These are phyloP conservation scores for Lodderomyces parapsilosis DNA, from an alignment of 1,139 yeast species.

Conservation along the genomic window DNA sequence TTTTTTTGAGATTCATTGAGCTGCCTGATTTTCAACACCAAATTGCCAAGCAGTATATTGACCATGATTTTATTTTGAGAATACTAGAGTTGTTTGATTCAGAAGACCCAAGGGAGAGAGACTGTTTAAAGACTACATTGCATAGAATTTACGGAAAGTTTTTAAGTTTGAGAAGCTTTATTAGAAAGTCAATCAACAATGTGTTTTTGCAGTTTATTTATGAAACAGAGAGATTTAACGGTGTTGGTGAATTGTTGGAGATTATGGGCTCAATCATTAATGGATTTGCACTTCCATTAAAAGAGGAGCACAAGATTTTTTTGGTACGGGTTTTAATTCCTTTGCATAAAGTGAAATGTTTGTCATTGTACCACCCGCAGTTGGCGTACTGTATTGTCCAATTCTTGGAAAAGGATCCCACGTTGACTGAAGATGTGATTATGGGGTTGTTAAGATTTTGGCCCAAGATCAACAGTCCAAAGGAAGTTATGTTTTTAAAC, in stretches of 20 bases:
- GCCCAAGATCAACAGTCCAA: constrained; percentile 96
- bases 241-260: constrained; percentile 91
- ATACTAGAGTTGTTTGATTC: constrained; percentile 88
- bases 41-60: constrained; percentile 89
- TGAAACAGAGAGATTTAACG: constrained; percentile 95
- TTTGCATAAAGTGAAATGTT: constrained; percentile 84
- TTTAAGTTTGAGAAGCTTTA: constrained; percentile 83
- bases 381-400: constrained; percentile 96
- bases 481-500: constrained; percentile 92
- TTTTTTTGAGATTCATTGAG: constrained; percentile 88
- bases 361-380: constrained; percentile 92
- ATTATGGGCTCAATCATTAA: constrained; percentile 94
- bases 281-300: constrained; percentile 95
- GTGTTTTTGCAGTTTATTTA: constrained; percentile 91
- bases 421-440: constrained; percentile 89
- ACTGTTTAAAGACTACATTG: constrained; percentile 88
- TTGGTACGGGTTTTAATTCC: constrained; percentile 88
- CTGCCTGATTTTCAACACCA: constrained; percentile 94
- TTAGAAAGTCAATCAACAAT: constrained; percentile 86
- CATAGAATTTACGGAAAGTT: constrained; percentile 97
- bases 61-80: constrained; percentile 80
- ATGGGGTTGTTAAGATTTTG: constrained; percentile 91
- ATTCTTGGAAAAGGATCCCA: constrained; percentile 90
- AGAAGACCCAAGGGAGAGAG: constrained; percentile 96
- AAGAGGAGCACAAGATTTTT: constrained; percentile 94